Base-by-base conservation (phyloP, 306 rosid species). In the Gastrolobium villosum region DNA sequence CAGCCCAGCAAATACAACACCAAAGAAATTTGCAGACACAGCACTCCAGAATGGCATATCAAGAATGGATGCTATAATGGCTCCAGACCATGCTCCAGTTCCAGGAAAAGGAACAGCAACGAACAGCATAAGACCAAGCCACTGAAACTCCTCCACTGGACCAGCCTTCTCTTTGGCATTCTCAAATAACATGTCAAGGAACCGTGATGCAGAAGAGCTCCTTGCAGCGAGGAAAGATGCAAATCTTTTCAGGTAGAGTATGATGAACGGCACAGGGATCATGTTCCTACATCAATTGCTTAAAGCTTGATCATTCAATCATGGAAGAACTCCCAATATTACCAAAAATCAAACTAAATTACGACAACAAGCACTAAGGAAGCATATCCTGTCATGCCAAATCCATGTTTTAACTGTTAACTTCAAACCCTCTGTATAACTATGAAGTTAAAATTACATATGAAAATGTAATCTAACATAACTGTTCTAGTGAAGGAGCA, bases 61-160 rank as follows among this genome's bases (percentile, higher is more conserved):
- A 57, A 95, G 93, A 70, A 95, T 81, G 14, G 98, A 89, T 45
- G 99, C 98, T 83, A 95, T 83, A 36, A 95, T 44, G 68, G 99
- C 97, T 39, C 98, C 96, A 1, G 96, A 74, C 99, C 99, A 95
- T 35, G 99, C 98, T 77, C 98, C 99, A 31, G 98, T 95, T 64
- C 99, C 98, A 0, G 98, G 99, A 82, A 95, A 95, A 75, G 98
- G 99, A 76, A 95, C 98, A 20, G 98, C 98, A 52, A 95, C 99
- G 78, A 95, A 95, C 74, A 93, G 77, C 98, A 95, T 92, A 15
- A 92, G 87, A 68, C 99, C 98, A 55, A 93, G 96, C 99, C 99
- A 95, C 76, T 92, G 98, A 82, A 95, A 95, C 91, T 95, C 98
- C 84, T 95, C 90, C 46, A 93, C 93, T 2, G 98, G 98, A 32